Percentiles rank a stretch among this genome's conserved stretches.
These are phyloP conservation scores for Streptanthus diversifolius DNA, from an alignment of 345 rosid species.

Conservation along the genomic window DNA sequence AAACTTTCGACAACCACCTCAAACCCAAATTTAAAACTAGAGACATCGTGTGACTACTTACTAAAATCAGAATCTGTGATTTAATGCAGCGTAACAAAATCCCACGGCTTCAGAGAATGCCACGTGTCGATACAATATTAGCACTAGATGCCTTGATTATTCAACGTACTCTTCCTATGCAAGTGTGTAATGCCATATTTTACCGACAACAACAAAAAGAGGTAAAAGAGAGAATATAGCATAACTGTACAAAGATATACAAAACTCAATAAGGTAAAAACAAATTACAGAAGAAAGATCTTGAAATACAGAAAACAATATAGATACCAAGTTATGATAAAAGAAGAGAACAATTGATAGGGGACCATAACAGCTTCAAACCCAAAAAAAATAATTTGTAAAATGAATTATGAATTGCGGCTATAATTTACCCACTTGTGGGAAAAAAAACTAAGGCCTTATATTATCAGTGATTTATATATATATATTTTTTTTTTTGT, in stretches of 20 bases:
- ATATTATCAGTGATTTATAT: neutral
- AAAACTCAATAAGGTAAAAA: slow-evolving; percentile 21
- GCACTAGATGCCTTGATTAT: slow-evolving; percentile 8
- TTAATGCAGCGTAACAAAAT: neutral
- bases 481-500: neutral
- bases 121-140: slow-evolving; percentile 1
- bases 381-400: neutral
- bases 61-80: neutral
- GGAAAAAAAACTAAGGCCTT: neutral
- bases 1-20: neutral
- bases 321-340: slow-evolving; percentile 21
- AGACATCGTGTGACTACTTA: neutral
- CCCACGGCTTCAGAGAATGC: neutral
- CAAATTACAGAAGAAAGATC: slow-evolving; percentile 21
- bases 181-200: neutral
- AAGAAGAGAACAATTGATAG: slow-evolving; percentile 9
- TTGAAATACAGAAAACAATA: neutral
- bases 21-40: neutral
- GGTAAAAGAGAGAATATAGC: slow-evolving; percentile 3
- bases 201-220: neutral
- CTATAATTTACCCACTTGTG: slow-evolving; percentile 13
- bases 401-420: slow-evolving; percentile 23
- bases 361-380: slow-evolving; percentile 21
- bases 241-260: neutral
- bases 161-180: neutral